Evolutionary conservation across 148 eudicot species (phyloP).

Genomic region (Linanthus parryae): DNA sequence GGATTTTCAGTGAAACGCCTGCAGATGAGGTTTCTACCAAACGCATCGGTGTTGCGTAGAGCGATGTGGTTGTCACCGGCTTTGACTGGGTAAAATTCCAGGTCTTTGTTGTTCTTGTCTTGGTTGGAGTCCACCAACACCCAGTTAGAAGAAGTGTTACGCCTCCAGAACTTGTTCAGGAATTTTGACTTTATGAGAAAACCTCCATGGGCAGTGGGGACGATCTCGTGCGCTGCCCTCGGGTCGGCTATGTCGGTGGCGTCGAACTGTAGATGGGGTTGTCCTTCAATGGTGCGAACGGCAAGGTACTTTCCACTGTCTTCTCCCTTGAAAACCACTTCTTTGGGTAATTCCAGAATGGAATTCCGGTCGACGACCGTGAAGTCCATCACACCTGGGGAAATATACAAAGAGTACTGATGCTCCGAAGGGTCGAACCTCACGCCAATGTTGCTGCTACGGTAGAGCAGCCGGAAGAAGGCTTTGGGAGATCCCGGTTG

Average conservation of each 20-base stretch:
- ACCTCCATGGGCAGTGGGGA: background rate
- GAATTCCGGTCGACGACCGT: background rate
- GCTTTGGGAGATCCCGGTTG: background rate
- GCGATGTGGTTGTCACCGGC: too few species aligned
- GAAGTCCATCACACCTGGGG: background rate
- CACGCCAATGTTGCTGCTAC: background rate
- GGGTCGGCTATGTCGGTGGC: background rate
- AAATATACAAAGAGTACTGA: too few species aligned
- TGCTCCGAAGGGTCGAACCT: too few species aligned
- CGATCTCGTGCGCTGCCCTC: background rate
- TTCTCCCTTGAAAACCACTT: background rate
- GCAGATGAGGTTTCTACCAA: too few species aligned
- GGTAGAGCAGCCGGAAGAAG: background rate
- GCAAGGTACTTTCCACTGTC: background rate
- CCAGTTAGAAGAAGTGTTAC: constrained; percentile 1
- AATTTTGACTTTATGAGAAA: background rate
- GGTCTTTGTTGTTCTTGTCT: background rate
- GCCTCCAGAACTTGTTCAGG: constrained; percentile 9
- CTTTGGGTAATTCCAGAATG: background rate
- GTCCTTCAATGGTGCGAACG: too few species aligned
- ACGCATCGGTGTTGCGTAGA: too few species aligned
- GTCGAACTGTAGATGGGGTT: background rate
- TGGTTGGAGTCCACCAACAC: background rate
- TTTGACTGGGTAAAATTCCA: background rate
- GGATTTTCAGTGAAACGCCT: too few species aligned